Evolutionary conservation across 2,329 filamentous ascomycete genomes (phyloP).

Genomic region (Amesomyces nigricolor): DNA sequence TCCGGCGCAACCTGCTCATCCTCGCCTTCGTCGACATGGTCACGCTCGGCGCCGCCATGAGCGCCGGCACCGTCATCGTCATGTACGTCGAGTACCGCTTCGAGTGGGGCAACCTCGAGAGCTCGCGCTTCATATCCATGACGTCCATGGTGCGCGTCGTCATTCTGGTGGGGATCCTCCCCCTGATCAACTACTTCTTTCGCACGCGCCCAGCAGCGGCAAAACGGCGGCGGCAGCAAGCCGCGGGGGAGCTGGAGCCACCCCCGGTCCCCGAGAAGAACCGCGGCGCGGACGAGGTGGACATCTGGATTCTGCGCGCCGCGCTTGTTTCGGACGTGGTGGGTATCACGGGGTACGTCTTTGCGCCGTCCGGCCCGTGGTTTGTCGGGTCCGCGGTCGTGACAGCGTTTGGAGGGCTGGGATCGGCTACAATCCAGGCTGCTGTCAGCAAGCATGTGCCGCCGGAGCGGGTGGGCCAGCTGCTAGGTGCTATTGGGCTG

Average conservation of each 20-base stretch:
- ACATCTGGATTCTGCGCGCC: constrained; percentile 68
- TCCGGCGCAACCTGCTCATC: constrained; percentile 77
- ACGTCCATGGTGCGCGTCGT: constrained; percentile 71
- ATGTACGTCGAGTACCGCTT: constrained; percentile 80
- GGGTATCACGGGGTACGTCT: constrained; percentile 69
- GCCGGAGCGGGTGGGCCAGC: constrained; percentile 70
- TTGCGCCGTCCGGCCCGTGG: constrained; percentile 54
- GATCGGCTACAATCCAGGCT: constrained; percentile 76
- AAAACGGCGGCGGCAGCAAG: constrained; percentile 35
- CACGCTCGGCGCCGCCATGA: constrained; percentile 76
- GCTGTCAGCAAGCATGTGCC: constrained; percentile 88
- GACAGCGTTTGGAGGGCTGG: constrained; percentile 76
- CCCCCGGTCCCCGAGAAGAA: constrained; percentile 42
- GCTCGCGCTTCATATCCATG: constrained; percentile 74
- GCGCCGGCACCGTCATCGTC: constrained; percentile 72
- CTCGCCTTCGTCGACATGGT: constrained; percentile 76
- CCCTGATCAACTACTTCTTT: constrained; percentile 69
- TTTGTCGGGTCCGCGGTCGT: constrained; percentile 70
- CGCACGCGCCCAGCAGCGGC: constrained; percentile 48
- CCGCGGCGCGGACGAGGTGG: constrained; percentile 68
- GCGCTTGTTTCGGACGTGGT: constrained; percentile 71
- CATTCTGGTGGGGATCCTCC: constrained; percentile 68
- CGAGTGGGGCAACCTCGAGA: constrained; percentile 74
- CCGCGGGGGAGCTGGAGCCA: constrained; percentile 4
- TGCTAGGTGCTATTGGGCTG: constrained; percentile 84